phyloP scores from a whole-genome alignment of 1,139 yeast species.

The Pneumocystis canis region DNA sequence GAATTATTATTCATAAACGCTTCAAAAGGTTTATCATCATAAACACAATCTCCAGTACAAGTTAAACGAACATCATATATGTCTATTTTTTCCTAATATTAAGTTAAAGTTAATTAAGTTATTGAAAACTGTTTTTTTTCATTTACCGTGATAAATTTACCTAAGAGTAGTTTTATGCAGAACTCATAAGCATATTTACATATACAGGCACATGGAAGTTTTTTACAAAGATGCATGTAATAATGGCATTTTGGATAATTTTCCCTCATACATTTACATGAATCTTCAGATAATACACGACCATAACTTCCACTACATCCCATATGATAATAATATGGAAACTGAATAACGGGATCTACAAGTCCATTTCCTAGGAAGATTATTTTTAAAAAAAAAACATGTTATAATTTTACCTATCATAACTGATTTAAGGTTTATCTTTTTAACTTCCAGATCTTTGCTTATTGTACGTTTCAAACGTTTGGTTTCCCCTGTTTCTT shows the following conservation, averaged over 20 bases:
- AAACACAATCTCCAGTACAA: slow-evolving; percentile 66
- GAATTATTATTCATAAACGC: slow-evolving; percentile 45
- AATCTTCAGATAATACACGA: slow-evolving; percentile 61
- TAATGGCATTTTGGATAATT: slow-evolving; percentile 68
- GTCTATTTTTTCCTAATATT: slow-evolving; percentile 26
- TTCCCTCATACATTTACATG: slow-evolving; percentile 62
- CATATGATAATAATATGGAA: slow-evolving; percentile 85
- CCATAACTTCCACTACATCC: slow-evolving; percentile 52
- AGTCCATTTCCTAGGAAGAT: slow-evolving; percentile 82
- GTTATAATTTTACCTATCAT: background rate
- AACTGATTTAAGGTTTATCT: slow-evolving; percentile 72
- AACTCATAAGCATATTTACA: slow-evolving; percentile 73
- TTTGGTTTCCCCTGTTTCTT: slow-evolving; percentile 20
- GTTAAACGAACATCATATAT: slow-evolving; percentile 82
- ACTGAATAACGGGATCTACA: slow-evolving; percentile 83
- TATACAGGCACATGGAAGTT: slow-evolving; percentile 68
- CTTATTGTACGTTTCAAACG: slow-evolving; percentile 46
- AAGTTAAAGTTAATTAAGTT: background rate
- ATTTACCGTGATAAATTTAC: slow-evolving; percentile 57
- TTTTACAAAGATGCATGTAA: slow-evolving; percentile 69
- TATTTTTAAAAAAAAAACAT: background rate
- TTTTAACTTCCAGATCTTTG: slow-evolving; percentile 44
- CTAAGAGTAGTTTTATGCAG: background rate
- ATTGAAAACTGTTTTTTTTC: slow-evolving; percentile 44
- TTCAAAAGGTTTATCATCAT: slow-evolving; percentile 57